Percentiles rank a stretch among this genome's conserved stretches.
These are phyloP conservation scores for Rhizophora mangle DNA, from an alignment of 345 rosid species.

Conservation along the genomic window DNA sequence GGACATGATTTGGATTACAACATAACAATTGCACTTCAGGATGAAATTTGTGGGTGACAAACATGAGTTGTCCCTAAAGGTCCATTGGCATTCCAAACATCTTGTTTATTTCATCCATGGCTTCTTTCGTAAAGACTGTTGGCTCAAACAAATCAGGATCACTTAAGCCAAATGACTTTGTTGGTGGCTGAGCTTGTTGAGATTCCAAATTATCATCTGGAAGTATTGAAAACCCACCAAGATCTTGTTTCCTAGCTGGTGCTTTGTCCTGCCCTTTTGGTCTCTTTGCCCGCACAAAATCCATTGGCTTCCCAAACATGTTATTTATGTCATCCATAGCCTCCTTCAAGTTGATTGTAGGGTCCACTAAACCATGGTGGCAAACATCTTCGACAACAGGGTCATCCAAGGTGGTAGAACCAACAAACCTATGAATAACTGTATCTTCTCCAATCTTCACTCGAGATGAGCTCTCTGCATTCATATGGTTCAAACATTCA, in stretches of 20 bases:
- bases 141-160: slow-evolving; percentile 68
- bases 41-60: background rate
- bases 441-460: slow-evolving; percentile 78
- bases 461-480: slow-evolving; percentile 37
- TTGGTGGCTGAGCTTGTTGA: slow-evolving; percentile 23
- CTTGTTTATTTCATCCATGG: slow-evolving; percentile 82
- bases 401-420: slow-evolving; percentile 66
- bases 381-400: slow-evolving; percentile 85
- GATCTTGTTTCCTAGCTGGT: slow-evolving; percentile 33
- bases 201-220: slow-evolving; percentile 64
- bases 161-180: slow-evolving; percentile 31
- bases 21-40: background rate
- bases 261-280: slow-evolving; percentile 51
- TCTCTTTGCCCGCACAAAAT: slow-evolving; percentile 70
- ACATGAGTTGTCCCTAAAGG: slow-evolving; percentile 32
- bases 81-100: slow-evolving; percentile 82
- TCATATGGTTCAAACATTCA: slow-evolving; percentile 46
- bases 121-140: slow-evolving; percentile 75
- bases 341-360: slow-evolving; percentile 92
- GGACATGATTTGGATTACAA: background rate
- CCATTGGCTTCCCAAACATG: slow-evolving; percentile 95
- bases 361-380: slow-evolving; percentile 97
- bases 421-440: slow-evolving; percentile 78
- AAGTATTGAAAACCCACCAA: slow-evolving; percentile 66
- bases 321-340: slow-evolving; percentile 92